Percentiles rank a stretch among this genome's conserved stretches.
These are phyloP conservation scores for Cladorrhinum sp. DNA, from an alignment of 2,329 filamentous ascomycete species.

Conservation along the genomic window DNA sequence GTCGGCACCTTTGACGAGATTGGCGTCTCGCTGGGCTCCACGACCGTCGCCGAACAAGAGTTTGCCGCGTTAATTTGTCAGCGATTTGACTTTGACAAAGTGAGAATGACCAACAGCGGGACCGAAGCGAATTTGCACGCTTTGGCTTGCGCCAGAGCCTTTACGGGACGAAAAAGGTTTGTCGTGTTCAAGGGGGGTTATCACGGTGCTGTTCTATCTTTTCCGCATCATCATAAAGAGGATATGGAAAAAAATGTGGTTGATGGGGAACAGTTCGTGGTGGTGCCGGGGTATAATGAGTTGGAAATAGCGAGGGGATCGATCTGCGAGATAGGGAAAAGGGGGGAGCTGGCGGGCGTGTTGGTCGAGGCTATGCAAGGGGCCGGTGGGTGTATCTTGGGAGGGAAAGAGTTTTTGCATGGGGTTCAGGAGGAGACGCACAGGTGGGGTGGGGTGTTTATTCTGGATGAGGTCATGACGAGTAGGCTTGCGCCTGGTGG, in stretches of 20 bases:
- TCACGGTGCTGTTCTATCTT: conserved; percentile 47
- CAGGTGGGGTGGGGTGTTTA: conserved; percentile 54
- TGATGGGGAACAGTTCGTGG: conserved; percentile 53
- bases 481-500: conserved; percentile 55
- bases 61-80: conserved; percentile 51
- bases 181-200: conserved; percentile 51
- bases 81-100: conserved; percentile 53
- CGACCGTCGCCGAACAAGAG: conserved; percentile 48
- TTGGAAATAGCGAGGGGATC: conserved; percentile 42
- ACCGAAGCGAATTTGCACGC: conserved; percentile 64
- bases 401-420: conserved; percentile 48
- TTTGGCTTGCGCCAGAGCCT: conserved; percentile 51
- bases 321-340: conserved; percentile 32
- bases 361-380: conserved; percentile 67
- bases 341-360: conserved; percentile 54
- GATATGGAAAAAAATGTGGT: conserved; percentile 39
- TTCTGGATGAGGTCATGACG: conserved; percentile 72
- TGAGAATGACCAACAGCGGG: conserved; percentile 64
- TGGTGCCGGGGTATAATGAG: conserved; percentile 60
- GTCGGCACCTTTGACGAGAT: conserved; percentile 39
- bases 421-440: conserved; percentile 45
- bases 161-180: conserved; percentile 43
- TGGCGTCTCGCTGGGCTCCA: conserved; percentile 55
- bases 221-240: conserved; percentile 20
- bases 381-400: conserved; percentile 56